phyloP scores from a whole-genome alignment of 768 basidiomycete species.

The Lactarius tabidus region DNA sequence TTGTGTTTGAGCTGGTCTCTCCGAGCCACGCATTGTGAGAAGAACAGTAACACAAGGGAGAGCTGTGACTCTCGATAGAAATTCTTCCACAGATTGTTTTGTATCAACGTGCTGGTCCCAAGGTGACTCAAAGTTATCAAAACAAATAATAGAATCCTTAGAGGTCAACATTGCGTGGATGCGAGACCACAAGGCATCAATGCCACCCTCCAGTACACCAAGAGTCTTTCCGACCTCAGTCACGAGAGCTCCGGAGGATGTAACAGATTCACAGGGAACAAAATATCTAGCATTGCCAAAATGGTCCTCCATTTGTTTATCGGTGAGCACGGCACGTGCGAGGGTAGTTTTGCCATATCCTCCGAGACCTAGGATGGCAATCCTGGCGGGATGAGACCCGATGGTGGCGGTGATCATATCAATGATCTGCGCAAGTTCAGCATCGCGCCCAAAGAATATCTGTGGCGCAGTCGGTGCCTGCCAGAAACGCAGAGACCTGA shows the following conservation, averaged over 20 bases:
- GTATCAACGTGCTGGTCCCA: not conserved
- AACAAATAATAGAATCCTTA: not conserved
- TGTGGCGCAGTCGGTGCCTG: too few species aligned
- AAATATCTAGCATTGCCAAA: too few species aligned
- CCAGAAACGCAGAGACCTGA: too few species aligned
- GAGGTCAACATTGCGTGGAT: not conserved
- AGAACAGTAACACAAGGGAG: not conserved
- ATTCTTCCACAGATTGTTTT: not conserved
- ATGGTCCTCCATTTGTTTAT: too few species aligned
- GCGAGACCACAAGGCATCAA: not conserved
- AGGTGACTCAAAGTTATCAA: not conserved
- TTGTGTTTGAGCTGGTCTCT: not conserved
- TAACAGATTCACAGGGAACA: too few species aligned
- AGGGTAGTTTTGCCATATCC: not conserved
- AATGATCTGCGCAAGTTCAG: not conserved
- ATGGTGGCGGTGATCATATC: not conserved
- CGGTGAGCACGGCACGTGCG: not conserved
- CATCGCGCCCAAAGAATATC: too few species aligned
- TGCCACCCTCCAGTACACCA: not conserved
- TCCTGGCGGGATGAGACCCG: not conserved
- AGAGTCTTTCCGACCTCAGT: not conserved
- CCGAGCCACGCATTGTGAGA: not conserved
- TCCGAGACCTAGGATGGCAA: not conserved
- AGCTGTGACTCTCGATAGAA: not conserved
- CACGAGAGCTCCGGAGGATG: too few species aligned